phyloP scores from a whole-genome alignment of 176 grass and related monocot genomes.

The Avena sativa region DNA sequence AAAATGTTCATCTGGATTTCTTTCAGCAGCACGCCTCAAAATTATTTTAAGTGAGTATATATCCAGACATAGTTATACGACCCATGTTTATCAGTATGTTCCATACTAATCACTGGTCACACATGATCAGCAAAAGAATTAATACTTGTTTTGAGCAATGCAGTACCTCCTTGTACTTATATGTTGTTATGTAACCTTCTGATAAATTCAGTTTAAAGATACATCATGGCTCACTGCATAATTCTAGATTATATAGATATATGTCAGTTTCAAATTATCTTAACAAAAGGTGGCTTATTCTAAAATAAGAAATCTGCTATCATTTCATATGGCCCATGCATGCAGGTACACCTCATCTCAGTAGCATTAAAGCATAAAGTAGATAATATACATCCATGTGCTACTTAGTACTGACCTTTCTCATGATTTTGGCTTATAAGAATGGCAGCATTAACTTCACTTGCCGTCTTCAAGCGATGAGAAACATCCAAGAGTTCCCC shows the following conservation, averaged over 20 bases:
- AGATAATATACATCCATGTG: not conserved
- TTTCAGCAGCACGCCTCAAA: too few relatives aligned
- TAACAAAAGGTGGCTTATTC: not conserved
- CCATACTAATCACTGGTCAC: not conserved
- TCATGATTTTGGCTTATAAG: conserved; percentile 93
- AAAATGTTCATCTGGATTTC: too few relatives aligned
- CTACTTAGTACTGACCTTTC: conserved; percentile 78
- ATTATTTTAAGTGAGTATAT: too few relatives aligned
- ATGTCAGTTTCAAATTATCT: not conserved
- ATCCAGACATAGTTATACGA: too few relatives aligned
- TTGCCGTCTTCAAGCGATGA: conserved; percentile 87
- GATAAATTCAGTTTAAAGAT: too few relatives aligned
- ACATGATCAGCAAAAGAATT: not conserved
- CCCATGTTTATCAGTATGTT: not conserved
- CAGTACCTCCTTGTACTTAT: not conserved
- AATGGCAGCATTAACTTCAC: conserved; percentile 92
- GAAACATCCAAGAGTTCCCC: conserved; percentile 86
- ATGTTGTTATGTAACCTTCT: not conserved
- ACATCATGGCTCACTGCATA: too few relatives aligned
- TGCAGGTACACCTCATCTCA: not conserved
- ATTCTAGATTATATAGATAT: not conserved
- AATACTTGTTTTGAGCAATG: not conserved
- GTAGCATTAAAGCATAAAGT: not conserved
- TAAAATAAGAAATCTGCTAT: not conserved
- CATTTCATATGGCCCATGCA: not conserved